Conservation (phyloP, 1,139 yeast genomes). For the Yamadazyma songkhlaensis region DNA sequence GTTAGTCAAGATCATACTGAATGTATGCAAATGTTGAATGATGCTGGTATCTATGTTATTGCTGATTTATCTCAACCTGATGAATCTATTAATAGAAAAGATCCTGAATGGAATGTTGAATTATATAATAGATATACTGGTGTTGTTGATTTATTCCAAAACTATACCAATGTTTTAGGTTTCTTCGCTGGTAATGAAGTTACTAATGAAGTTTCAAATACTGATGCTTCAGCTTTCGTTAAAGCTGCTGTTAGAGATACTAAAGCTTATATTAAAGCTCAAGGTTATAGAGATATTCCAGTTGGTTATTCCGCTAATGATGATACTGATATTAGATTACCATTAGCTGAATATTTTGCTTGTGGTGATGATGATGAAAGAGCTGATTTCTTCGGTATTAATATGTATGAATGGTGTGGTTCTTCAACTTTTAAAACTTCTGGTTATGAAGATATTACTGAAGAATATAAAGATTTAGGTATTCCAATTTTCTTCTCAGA, state of each 20-base stretch:
- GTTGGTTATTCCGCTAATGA: slow-evolving; percentile 95
- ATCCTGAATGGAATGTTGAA: slow-evolving; percentile 68
- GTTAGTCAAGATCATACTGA: slow-evolving; percentile 79
- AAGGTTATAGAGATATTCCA: slow-evolving; percentile 72
- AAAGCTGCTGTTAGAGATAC: slow-evolving; percentile 92
- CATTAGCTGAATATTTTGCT: slow-evolving; percentile 78
- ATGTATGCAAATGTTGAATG: slow-evolving; percentile 82
- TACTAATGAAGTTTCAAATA: slow-evolving; percentile 52
- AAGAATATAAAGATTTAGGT: slow-evolving; percentile 59
- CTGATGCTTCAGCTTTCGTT: slow-evolving; percentile 70
- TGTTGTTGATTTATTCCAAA: slow-evolving; percentile 78
- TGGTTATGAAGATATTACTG: slow-evolving; percentile 65
- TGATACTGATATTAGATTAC: slow-evolving; percentile 65
- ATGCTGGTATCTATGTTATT: slow-evolving; percentile 85
- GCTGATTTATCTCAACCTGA: slow-evolving; percentile 88
- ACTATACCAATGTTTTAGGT: slow-evolving; percentile 84
- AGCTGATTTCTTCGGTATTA: slow-evolving; percentile 87
- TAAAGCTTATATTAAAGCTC: slow-evolving; percentile 71
- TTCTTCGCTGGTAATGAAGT: slow-evolving; percentile 93
- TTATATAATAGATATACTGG: slow-evolving; percentile 74
- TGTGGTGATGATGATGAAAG: slow-evolving; percentile 68
- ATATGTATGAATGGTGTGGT: slow-evolving; percentile 92
- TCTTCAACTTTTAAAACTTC: slow-evolving; percentile 63
- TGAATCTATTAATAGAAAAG: slow-evolving; percentile 68
- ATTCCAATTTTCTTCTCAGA: slow-evolving; percentile 87